Evolutionary conservation across 495 filamentous ascomycete species (phyloP), one percentile per base, ranked within the genome.

Genomic region (Hypomontagnella submonticulosa): DNA sequence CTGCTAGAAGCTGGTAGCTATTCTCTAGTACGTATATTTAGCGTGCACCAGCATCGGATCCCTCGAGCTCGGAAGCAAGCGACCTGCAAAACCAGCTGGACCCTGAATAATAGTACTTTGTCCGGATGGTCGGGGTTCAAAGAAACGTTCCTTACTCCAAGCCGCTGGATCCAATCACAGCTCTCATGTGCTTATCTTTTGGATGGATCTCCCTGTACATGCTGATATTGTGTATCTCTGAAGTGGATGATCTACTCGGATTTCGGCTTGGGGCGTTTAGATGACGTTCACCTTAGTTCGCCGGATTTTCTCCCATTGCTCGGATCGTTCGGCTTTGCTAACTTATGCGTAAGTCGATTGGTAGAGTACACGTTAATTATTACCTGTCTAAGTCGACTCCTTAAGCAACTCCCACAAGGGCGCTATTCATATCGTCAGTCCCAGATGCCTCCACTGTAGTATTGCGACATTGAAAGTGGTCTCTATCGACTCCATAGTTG

Each of bases 131-230:
- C 9, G 49, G 34, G 63, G 49, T 16, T 51, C 48, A 30, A 60
- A 47, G 62, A 51, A 38, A 55, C 36, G 16, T 34, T 49, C 34
- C 56, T 54, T 44, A 19, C 16, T 50, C 43, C 63, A 43, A 19
- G 36, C 30, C 38, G 11, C 13, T 15, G 57, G 57, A 30, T 16
- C 57, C 52, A 62, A 54, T 57, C 52, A 67, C 10, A 48, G 16
- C n/a, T 27, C 43, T 12, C 30, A 43, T 37, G 57, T 48, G 57
- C 64, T 61, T 67, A 62, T 61, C 57, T 34, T 38, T 47, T 48
- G 51, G 27, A 33, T 47, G 34, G 50, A 30, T 7, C 13, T 12
- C 62, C 62, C 37, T 60, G 43, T 36, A 49, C 11, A 58, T 3
- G 16, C 7, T 34, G 1, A 48, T 23, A 50, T 40, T 53, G 7